These are phyloP conservation scores for Botryotinia calthae DNA, from an alignment of 2,329 filamentous ascomycete species.

Conservation along the genomic window DNA sequence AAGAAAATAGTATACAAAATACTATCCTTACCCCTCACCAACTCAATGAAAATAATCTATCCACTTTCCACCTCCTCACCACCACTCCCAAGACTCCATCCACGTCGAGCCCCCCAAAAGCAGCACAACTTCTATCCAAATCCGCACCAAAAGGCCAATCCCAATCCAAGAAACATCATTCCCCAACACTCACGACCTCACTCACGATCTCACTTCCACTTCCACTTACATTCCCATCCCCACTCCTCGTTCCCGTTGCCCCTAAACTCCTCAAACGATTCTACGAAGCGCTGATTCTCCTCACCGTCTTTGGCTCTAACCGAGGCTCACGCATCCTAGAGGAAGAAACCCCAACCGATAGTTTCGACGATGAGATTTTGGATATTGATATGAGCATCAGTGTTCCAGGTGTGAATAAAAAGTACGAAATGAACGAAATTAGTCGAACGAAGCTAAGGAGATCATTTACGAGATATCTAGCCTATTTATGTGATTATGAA, in stretches of 20 bases:
- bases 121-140: neutral
- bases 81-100: neutral
- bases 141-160: neutral
- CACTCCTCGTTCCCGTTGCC: neutral
- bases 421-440: neutral
- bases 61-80: neutral
- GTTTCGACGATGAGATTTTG: neutral
- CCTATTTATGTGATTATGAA: neutral
- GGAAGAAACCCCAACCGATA: conserved; percentile 17
- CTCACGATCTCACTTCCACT: neutral
- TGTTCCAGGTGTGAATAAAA: neutral
- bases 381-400: neutral
- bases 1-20: neutral
- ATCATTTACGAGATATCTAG: neutral
- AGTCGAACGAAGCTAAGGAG: neutral
- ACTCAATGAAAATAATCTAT: neutral
- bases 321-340: conserved; percentile 31
- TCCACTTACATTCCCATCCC: neutral
- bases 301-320: conserved; percentile 38
- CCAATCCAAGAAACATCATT: neutral
- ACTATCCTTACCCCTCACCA: neutral
- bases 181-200: neutral
- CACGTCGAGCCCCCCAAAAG: neutral
- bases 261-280: conserved; percentile 37
- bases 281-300: conserved; percentile 43